Base-by-base conservation (phyloP, 2,329 filamentous ascomycete genomes). In the Calonectria ilicicola region DNA sequence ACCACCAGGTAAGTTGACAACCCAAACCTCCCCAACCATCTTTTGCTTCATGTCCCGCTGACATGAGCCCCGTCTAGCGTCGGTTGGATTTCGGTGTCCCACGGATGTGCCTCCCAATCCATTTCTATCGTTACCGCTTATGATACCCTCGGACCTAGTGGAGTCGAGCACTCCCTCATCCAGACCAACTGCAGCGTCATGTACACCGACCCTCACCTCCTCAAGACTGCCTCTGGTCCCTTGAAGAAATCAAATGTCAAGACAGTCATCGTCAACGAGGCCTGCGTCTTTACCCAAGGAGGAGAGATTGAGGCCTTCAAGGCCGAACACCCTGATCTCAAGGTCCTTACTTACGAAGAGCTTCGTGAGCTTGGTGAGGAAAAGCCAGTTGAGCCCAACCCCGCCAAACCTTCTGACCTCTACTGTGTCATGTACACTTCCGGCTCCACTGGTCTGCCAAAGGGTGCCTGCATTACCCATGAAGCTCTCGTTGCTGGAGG, bases 81-180 rank as follows among this genome's bases (percentile, higher is more conserved):
- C 65, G 91, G 95, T 85, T 98, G 96, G 96, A 89, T 98, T 75
- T 91, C 93, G 67, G 91, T 94, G 79, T 94, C 96, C 58, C 95
- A 97, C 82, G 90, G 85, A 53, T 87, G 93, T 91, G 86, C 92
- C 23, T 96, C 95, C 19, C 96, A 98, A 85, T 96, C 94, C 53
- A 91, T 98, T 83, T 92, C 94, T 72, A 96, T 98, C 77, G 96
- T 98, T 64, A 98, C 96, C 56, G 95, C 96, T 64, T 98, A 98
- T 85, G 96, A 98, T 84, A 98, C 95, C 35, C 92, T 98, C 53
- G 96, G 96, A 67, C 91, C 95, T 80, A 91, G 93, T 74, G 96
- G 95, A 58, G 90, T 98, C 75, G 92, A 93, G 86, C 95, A 98
- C 87, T 97, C 95, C 3, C 90, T 98, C 75, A 88, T 92, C 26